phyloP scores from a whole-genome alignment of 345 rosid genomes.

The Euphorbia lathyris region DNA sequence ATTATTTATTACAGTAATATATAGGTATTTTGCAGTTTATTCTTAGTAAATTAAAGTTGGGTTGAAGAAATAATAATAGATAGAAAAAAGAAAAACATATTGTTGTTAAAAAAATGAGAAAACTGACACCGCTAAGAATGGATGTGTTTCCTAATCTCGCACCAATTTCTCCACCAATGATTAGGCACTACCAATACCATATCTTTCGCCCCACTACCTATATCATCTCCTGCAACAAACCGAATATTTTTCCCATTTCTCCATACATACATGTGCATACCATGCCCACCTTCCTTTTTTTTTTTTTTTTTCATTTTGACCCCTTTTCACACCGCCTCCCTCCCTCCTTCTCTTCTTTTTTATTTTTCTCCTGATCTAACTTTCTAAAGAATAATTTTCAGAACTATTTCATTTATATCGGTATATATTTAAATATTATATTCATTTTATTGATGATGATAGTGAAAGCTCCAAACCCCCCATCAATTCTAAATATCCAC shows the following conservation, averaged over 20 bases:
- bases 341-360: too few species aligned
- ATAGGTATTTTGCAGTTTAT: too few species aligned
- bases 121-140: slow-evolving; percentile 9
- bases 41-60: neutral
- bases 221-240: slow-evolving; percentile 8
- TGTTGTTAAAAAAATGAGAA: neutral
- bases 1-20: too few species aligned
- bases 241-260: slow-evolving; percentile 18
- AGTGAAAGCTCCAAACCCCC: slow-evolving; percentile 3
- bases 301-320: neutral
- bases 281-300: slow-evolving; percentile 5
- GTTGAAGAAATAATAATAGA: neutral
- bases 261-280: slow-evolving; percentile 23
- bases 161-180: slow-evolving; percentile 28
- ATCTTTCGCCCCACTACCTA: slow-evolving; percentile 9
- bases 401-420: neutral
- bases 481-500: neutral
- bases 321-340: slow-evolving; percentile 2
- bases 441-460: neutral
- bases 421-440: neutral
- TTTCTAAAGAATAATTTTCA: neutral
- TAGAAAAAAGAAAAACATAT: too few species aligned
- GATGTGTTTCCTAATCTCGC: slow-evolving; percentile 31
- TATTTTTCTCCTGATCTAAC: neutral
- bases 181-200: slow-evolving; percentile 18